Conservation (phyloP, 208 protist species). For the Jaenimonas drosophilae region DNA sequence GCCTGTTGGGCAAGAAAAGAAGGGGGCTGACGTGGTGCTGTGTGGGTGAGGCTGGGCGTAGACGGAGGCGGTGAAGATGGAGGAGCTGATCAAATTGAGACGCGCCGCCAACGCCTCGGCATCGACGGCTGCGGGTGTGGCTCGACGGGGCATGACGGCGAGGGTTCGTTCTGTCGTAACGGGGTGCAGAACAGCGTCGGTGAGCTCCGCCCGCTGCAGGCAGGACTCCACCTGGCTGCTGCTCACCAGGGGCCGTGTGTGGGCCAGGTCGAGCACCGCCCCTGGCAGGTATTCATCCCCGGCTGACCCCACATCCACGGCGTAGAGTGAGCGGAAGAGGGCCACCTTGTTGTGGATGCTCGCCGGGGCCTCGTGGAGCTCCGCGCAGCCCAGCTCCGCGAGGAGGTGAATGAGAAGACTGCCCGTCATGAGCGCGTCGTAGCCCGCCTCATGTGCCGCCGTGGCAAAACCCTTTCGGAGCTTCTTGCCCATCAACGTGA, state of each 20-base stretch:
- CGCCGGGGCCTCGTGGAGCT: slow-evolving; percentile 5
- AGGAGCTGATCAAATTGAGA: too few relatives aligned
- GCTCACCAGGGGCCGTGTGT: slow-evolving; percentile 22
- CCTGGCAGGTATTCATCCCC: slow-evolving; percentile 37
- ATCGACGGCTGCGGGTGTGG: too few relatives aligned
- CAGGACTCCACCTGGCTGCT: slow-evolving; percentile 29
- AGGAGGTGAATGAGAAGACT: slow-evolving; percentile 56
- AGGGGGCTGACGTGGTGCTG: too few relatives aligned
- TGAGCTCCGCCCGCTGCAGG: slow-evolving; percentile 14
- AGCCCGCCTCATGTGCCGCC: slow-evolving; percentile 53
- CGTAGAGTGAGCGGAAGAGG: slow-evolving; percentile 51
- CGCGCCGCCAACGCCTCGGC: too few relatives aligned
- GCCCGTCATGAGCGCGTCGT: slow-evolving; percentile 64
- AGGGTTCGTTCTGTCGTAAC: slow-evolving; percentile 31
- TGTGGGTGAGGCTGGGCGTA: too few relatives aligned
- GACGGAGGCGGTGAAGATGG: too few relatives aligned
- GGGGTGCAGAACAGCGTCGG: slow-evolving; percentile 15
- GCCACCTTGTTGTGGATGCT: slow-evolving; percentile 37
- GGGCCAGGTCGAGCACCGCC: slow-evolving; percentile 31
- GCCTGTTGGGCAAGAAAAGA: too few relatives aligned
- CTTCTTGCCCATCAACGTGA: slow-evolving; percentile 16
- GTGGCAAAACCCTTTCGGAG: background rate
- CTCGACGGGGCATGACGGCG: slow-evolving; percentile 40
- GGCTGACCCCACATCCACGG: slow-evolving; percentile 14
- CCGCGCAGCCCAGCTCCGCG: slow-evolving; percentile 23